A percentile compares a stretch with the other conserved stretches of the same genome.
Conservation (phyloP, 1,284 basidiomycete species). For the Bjerkandera adusta region DNA sequence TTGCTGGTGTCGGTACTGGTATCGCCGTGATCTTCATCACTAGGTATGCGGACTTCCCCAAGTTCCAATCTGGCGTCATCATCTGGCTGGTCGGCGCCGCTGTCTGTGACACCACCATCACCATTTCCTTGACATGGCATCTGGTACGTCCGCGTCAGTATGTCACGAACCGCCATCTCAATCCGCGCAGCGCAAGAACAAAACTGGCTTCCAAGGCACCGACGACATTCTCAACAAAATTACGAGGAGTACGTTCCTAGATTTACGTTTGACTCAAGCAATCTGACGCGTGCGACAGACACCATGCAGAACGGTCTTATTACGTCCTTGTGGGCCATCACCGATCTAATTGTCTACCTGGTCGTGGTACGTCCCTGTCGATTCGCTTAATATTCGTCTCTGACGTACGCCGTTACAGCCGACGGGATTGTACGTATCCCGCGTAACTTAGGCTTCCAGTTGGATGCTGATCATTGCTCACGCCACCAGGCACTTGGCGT, state of each 20-base stretch:
- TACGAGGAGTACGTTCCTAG: slow-evolving; percentile 36
- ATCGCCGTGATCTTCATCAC: slow-evolving; percentile 29
- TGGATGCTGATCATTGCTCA: slow-evolving; percentile 14
- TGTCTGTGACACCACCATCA: slow-evolving; percentile 31
- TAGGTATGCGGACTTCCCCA: slow-evolving; percentile 32
- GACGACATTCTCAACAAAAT: slow-evolving; percentile 38
- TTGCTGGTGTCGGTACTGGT: slow-evolving; percentile 31
- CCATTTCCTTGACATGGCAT: slow-evolving; percentile 29
- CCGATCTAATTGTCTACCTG: slow-evolving; percentile 31
- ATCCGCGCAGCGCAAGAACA: slow-evolving; percentile 35
- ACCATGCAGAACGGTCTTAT: slow-evolving; percentile 34
- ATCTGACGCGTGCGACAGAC: slow-evolving; percentile 18
- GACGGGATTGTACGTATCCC: slow-evolving; percentile 6
- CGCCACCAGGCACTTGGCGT: slow-evolving; percentile 26
- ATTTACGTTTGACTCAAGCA: not conserved
- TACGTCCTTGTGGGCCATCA: slow-evolving; percentile 30
- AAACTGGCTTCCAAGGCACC: slow-evolving; percentile 32
- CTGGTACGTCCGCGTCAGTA: slow-evolving; percentile 21
- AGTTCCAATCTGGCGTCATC: slow-evolving; percentile 34
- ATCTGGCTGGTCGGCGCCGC: slow-evolving; percentile 33
- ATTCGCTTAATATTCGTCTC: not conserved
- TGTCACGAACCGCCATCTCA: not conserved
- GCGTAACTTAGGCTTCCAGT: not conserved
- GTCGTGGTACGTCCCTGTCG: slow-evolving; percentile 21
- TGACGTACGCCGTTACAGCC: not conserved